phyloP scores from a whole-genome alignment of 345 rosid species.

The Nasturtium officinale region DNA sequence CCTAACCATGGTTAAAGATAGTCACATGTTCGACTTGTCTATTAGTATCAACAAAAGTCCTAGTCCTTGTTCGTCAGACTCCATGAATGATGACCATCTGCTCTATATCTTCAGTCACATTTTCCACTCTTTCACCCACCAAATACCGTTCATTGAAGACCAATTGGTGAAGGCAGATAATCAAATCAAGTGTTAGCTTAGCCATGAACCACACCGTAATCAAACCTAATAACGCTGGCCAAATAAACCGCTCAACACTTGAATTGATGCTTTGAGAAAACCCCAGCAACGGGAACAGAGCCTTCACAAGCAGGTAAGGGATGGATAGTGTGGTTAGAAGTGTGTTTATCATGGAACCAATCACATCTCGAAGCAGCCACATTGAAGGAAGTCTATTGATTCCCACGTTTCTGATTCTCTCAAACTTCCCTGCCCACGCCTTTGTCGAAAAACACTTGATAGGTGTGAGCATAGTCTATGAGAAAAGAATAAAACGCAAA shows the following conservation, averaged over 20 bases:
- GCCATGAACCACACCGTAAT: slow-evolving; percentile 12
- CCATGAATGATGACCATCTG: neutral
- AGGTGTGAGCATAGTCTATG: slow-evolving; percentile 7
- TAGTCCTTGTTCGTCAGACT: neutral
- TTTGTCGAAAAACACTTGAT: neutral
- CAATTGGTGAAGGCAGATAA: slow-evolving; percentile 24
- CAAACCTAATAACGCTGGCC: slow-evolving; percentile 4
- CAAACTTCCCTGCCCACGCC: slow-evolving; percentile 20
- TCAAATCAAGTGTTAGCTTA: slow-evolving; percentile 8
- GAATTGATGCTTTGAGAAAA: slow-evolving; percentile 3
- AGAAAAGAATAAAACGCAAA: neutral
- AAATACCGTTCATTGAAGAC: slow-evolving; percentile 30
- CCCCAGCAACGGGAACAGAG: slow-evolving; percentile 23
- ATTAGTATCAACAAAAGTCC: slow-evolving; percentile 15
- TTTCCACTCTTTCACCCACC: slow-evolving; percentile 34
- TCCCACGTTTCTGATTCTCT: slow-evolving; percentile 7
- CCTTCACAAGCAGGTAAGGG: slow-evolving; percentile 28
- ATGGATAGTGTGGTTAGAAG: slow-evolving; percentile 15
- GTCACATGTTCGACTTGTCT: neutral
- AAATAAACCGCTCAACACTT: slow-evolving; percentile 12
- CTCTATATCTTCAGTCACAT: slow-evolving; percentile 17
- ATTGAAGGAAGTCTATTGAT: slow-evolving; percentile 12
- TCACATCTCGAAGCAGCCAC: slow-evolving; percentile 28
- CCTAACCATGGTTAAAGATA: slow-evolving; percentile 1
- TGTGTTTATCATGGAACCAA: neutral